Conservation (phyloP, 2,329 filamentous ascomycete genomes). For the Calonectria pseudoturangicola region DNA sequence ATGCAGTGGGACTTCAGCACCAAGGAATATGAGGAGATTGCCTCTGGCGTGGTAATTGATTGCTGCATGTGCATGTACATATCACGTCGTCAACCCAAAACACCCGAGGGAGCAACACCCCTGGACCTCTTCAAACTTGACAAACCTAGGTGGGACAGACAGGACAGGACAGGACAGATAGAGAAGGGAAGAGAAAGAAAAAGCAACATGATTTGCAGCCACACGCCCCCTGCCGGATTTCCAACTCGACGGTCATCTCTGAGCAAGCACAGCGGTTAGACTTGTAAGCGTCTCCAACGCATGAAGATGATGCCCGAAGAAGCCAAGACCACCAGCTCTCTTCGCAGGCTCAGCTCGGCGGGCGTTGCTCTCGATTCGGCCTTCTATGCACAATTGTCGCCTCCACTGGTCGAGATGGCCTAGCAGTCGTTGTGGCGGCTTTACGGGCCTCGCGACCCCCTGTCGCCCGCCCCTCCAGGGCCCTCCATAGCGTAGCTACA, state of each 20-base stretch:
- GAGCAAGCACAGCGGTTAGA: not conserved
- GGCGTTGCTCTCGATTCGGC: constrained; percentile 18
- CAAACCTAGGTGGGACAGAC: constrained; percentile 10
- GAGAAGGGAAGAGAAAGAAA: not conserved
- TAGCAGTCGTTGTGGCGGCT: constrained; percentile 35
- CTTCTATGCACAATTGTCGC: constrained; percentile 36
- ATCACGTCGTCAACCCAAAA: constrained; percentile 49
- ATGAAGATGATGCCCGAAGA: constrained; percentile 17
- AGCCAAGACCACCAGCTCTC: constrained; percentile 24
- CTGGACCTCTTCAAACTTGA: constrained; percentile 47
- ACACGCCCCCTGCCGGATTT: constrained; percentile 9
- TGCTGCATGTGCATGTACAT: constrained; percentile 33
- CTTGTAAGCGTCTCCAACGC: constrained; percentile 7
- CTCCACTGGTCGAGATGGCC: constrained; percentile 26
- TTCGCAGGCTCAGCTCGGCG: constrained; percentile 14
- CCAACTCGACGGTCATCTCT: constrained; percentile 12
- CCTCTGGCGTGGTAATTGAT: constrained; percentile 24
- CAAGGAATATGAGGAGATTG: constrained; percentile 35
- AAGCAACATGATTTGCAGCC: constrained; percentile 16
- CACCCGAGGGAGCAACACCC: constrained; percentile 50
- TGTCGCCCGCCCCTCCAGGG: constrained; percentile 32
- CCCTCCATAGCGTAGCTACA: constrained; percentile 41
- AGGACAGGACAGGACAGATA: not conserved
- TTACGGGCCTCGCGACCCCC: constrained; percentile 25
- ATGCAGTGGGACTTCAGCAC: constrained; percentile 36